Evolutionary conservation across 2,329 filamentous ascomycete genomes (phyloP).

Genomic region (Bipolaris victoriae): DNA sequence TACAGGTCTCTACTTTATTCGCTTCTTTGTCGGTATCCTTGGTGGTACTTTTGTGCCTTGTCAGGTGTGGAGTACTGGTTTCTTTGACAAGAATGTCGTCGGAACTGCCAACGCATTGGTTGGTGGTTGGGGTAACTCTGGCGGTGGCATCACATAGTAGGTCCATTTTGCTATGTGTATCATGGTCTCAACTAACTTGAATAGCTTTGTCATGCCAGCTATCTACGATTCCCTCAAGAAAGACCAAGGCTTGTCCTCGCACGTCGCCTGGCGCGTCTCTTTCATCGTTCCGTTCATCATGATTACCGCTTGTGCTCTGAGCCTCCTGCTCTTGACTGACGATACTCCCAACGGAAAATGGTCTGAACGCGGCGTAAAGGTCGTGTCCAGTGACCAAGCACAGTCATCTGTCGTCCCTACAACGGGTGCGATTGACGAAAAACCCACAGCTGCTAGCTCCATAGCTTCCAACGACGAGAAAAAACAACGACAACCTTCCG

Average conservation of each 20-base stretch:
- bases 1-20: constrained; percentile 70
- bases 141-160: constrained; percentile 83
- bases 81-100: constrained; percentile 91
- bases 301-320: constrained; percentile 69
- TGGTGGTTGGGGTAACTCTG: constrained; percentile 84
- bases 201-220: constrained; percentile 82
- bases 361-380: constrained; percentile 70
- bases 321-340: constrained; percentile 74
- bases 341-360: constrained; percentile 85
- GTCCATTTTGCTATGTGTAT: constrained; percentile 4
- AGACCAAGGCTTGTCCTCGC: constrained; percentile 63
- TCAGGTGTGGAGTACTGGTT: constrained; percentile 90
- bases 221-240: constrained; percentile 78
- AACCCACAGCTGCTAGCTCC: constrained; percentile 40
- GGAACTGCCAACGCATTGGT: constrained; percentile 87
- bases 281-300: constrained; percentile 85
- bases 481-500: constrained; percentile 28
- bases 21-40: constrained; percentile 82
- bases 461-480: constrained; percentile 50
- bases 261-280: constrained; percentile 80
- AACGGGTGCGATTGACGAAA: constrained; percentile 58
- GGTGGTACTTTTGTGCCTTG: constrained; percentile 82
- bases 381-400: constrained; percentile 59
- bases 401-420: constrained; percentile 58
- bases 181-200: constrained; percentile 15